Evolutionary conservation across 805 yeast genomes (phyloP).

Genomic region (Teunomyces atbi): DNA sequence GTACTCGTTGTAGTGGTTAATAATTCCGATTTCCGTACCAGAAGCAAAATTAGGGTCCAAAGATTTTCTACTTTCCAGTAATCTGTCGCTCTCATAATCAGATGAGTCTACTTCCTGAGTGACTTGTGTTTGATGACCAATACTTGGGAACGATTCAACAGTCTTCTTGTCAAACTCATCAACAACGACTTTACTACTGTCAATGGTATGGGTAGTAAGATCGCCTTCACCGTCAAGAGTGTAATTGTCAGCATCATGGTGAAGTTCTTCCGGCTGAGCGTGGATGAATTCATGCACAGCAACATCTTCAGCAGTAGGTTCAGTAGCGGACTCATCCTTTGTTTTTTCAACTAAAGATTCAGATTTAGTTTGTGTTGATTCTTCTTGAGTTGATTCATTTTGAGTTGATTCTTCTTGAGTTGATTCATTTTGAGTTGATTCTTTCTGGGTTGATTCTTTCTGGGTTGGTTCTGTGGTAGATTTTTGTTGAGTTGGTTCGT

Average conservation of each 20-base stretch:
- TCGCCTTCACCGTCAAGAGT: constrained; percentile 2
- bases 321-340: neutral
- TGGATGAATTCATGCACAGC: neutral
- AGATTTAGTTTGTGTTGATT: neutral
- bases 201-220: constrained; percentile 13
- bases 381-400: neutral
- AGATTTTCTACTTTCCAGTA: neutral
- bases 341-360: no score
- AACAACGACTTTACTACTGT: constrained; percentile 20
- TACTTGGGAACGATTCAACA: constrained; percentile 1
- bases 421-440: neutral
- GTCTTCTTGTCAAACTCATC: constrained; percentile 24
- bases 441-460: neutral
- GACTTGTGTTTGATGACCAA: neutral
- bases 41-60: constrained; percentile 3
- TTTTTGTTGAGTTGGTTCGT: neutral
- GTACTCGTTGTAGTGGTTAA: constrained; percentile 17
- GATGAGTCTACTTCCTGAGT: constrained; percentile 1
- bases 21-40: constrained; percentile 17
- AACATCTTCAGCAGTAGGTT: neutral
- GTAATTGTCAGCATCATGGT: constrained; percentile 11
- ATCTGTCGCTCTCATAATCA: constrained; percentile 3
- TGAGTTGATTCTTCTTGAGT: neutral
- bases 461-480: neutral
- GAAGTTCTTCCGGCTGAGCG: constrained; percentile 1